Evolutionary conservation across 2,329 filamentous ascomycete species (phyloP), one percentile per base, ranked within the genome.

Genomic region (Cordyceps fumosorosea): DNA sequence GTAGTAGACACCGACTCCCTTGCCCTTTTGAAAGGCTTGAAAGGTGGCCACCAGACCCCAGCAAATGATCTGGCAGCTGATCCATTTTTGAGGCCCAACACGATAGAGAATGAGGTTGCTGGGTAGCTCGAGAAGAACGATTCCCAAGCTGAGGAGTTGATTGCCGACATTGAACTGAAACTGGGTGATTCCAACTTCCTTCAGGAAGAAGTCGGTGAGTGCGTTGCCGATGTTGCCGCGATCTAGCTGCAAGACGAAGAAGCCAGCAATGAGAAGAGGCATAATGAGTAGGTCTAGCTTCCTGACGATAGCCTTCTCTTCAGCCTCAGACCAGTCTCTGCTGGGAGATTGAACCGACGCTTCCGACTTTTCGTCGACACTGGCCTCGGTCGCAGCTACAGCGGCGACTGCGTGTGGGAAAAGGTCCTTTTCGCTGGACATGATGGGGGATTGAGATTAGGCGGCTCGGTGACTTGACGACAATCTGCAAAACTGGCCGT

Each of bases 91-190:
- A 3, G 78, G 77, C 7, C 77, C 78, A 29, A 80, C 68, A 4
- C 73, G 71, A 61, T 79, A 77, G 18, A 80, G 66, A 11, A 79
- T 70, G 11, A 80, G 72, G 64, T 81, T 80, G 32, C 77, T 78
- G 0, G 78, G 78, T 20, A 69, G 65, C 63, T 76, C 69, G 40
- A 72, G 67, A 8, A 79, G 67, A 5, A 80, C 77, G 42, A 80
- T 79, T 5, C 77, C 77, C 1, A 75, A 69, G 0, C 76, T 78
- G 2, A 80, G 68, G 40, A 80, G 67, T 62, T 78, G 75, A 14
- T 77, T 73, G 5, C 78, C 78, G 42, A 78, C 69, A 37, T 80
- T 81, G 67, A 79, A 74, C 62, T 80, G 75, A 62, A 80, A 75
- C 10, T 77, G 77, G 2, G 73, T 76, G 64, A 81, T 75, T 8